Conservation (phyloP, 805 yeast genomes). For the Ogataea thermomethanolica region DNA sequence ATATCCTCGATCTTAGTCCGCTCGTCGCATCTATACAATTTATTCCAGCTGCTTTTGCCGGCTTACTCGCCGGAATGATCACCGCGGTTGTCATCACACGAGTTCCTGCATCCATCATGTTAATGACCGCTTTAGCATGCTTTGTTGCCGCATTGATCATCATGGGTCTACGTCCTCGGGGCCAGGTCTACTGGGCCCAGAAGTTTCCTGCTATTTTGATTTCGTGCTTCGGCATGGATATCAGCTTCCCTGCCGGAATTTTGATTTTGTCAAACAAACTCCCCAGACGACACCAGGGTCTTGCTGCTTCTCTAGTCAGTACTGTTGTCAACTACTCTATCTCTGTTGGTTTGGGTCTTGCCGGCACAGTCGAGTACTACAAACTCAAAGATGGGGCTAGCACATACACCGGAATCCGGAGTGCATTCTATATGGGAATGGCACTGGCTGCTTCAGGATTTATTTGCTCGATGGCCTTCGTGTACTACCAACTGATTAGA, state of each 20-base stretch:
- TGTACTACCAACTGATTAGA: slow-evolving; percentile 8
- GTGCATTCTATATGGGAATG: slow-evolving; percentile 56
- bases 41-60: slow-evolving; percentile 47
- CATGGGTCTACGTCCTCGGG: slow-evolving; percentile 52
- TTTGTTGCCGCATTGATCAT: slow-evolving; percentile 54
- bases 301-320: slow-evolving; percentile 71
- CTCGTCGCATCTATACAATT: slow-evolving; percentile 45
- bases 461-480: slow-evolving; percentile 12
- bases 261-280: slow-evolving; percentile 55
- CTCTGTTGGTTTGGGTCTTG: slow-evolving; percentile 66
- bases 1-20: slow-evolving; percentile 47
- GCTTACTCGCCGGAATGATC: slow-evolving; percentile 50
- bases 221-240: slow-evolving; percentile 71
- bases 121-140: slow-evolving; percentile 48
- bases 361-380: slow-evolving; percentile 59
- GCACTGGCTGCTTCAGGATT: slow-evolving; percentile 56
- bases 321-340: slow-evolving; percentile 72
- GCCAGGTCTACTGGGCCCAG: slow-evolving; percentile 58
- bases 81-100: slow-evolving; percentile 47
- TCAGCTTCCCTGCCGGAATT: slow-evolving; percentile 73
- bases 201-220: slow-evolving; percentile 54
- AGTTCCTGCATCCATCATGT: slow-evolving; percentile 47
- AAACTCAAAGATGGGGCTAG: slow-evolving; percentile 28
- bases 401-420: slow-evolving; percentile 46
- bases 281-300: slow-evolving; percentile 66